Evolutionary conservation across 495 filamentous ascomycete species (phyloP).

Genomic region (Neurospora tetrasperma): DNA sequence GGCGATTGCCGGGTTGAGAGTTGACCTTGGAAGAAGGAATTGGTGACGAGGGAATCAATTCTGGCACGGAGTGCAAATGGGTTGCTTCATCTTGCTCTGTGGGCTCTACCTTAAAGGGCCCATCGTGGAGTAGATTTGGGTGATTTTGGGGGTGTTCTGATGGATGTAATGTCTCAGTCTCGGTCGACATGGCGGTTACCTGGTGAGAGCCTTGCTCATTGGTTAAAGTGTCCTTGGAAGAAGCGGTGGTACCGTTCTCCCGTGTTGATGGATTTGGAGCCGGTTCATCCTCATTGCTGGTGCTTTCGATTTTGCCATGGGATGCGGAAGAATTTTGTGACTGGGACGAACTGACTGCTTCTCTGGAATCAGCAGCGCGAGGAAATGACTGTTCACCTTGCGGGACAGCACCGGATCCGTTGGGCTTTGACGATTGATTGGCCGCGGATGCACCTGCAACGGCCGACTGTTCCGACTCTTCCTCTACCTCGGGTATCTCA

Average conservation of each 20-base stretch:
- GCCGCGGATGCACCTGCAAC: not conserved
- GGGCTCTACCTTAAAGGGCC: conserved; percentile 2
- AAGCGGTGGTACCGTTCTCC: not conserved
- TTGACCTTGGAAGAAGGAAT: not conserved
- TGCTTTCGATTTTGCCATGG: not conserved
- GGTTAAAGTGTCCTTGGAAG: not conserved
- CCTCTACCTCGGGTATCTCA: conserved; percentile 5
- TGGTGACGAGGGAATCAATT: not conserved
- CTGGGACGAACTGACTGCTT: not conserved
- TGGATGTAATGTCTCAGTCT: not conserved
- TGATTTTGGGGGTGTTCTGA: not conserved
- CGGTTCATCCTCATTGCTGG: not conserved
- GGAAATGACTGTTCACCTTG: not conserved
- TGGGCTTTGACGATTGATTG: not conserved
- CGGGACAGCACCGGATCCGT: not conserved
- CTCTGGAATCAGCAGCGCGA: not conserved
- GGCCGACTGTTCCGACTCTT: conserved; percentile 17
- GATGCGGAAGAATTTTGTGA: not conserved
- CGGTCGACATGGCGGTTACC: not conserved
- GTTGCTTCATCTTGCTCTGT: not conserved
- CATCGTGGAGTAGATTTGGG: not conserved
- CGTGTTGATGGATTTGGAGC: not conserved
- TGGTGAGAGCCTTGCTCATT: not conserved
- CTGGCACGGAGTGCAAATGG: not conserved
- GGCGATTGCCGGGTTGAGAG: not conserved